Evolutionary conservation across 192 early-diverging fungal species (phyloP).

Genomic region (Umbelopsis isabellina): DNA sequence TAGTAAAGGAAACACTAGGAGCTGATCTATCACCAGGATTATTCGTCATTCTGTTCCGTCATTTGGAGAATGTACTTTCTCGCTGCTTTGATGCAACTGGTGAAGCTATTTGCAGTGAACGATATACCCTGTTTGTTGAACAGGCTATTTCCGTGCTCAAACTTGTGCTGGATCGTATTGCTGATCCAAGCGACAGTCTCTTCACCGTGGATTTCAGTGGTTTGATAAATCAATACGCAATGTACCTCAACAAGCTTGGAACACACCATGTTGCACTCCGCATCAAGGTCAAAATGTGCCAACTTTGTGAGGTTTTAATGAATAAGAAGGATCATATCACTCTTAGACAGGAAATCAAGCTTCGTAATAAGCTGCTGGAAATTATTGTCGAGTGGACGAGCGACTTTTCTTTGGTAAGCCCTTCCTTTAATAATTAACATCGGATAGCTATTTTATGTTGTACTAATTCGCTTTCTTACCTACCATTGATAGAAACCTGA

Average conservation of each 20-base stretch:
- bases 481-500: constrained; percentile 32
- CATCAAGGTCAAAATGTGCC: constrained; percentile 79
- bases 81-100: constrained; percentile 68
- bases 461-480: background rate
- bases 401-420: constrained; percentile 62
- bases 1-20: constrained; percentile 79
- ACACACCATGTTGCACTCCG: constrained; percentile 56
- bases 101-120: constrained; percentile 46
- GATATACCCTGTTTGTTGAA: constrained; percentile 76
- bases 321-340: constrained; percentile 73
- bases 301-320: constrained; percentile 74
- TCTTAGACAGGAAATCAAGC: constrained; percentile 70
- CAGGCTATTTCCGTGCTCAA: constrained; percentile 75
- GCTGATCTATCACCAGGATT: constrained; percentile 71
- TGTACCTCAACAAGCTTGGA: constrained; percentile 71
- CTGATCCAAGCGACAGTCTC: constrained; percentile 56
- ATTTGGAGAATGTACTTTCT: constrained; percentile 60
- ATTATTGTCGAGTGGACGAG: constrained; percentile 80
- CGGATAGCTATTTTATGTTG: no score
- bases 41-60: constrained; percentile 66
- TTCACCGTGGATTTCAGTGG: constrained; percentile 73
- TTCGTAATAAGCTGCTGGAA: constrained; percentile 74
- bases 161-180: constrained; percentile 72
- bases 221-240: constrained; percentile 66
- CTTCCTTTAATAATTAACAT: no score